These are phyloP conservation scores for Darksidea phi DNA, from an alignment of 495 filamentous ascomycete genomes.

Conservation along the genomic window DNA sequence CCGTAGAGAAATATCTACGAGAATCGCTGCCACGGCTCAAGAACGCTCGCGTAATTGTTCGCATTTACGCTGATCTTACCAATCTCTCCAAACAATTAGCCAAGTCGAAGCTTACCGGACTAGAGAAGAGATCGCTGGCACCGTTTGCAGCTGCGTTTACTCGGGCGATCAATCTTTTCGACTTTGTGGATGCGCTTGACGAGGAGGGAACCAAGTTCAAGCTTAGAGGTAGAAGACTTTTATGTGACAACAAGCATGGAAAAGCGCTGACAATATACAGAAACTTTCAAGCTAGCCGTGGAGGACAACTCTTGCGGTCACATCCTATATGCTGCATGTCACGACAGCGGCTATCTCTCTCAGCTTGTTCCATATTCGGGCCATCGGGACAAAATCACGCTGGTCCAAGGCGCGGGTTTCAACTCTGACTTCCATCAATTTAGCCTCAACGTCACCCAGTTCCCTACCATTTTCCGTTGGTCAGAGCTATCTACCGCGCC, in stretches of 20 bases:
- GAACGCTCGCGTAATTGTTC: conserved; percentile 59
- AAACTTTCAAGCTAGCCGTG: conserved; percentile 57
- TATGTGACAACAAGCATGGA: not conserved
- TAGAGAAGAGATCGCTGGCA: conserved; percentile 54
- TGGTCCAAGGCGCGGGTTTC: conserved; percentile 46
- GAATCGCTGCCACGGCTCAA: conserved; percentile 34
- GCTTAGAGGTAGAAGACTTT: conserved; percentile 45
- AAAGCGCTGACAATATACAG: conserved; percentile 43
- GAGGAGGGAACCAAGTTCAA: conserved; percentile 62
- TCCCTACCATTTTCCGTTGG: conserved; percentile 37
- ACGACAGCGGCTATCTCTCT: conserved; percentile 60
- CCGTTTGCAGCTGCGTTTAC: conserved; percentile 57
- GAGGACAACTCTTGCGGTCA: conserved; percentile 65
- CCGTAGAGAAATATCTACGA: conserved; percentile 52
- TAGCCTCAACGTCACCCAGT: conserved; percentile 37
- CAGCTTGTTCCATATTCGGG: conserved; percentile 52
- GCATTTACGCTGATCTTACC: conserved; percentile 59
- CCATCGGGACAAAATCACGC: conserved; percentile 49
- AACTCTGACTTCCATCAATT: conserved; percentile 37
- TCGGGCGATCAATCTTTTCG: conserved; percentile 57
- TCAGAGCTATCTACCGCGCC: conserved; percentile 12
- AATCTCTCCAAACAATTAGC: conserved; percentile 53
- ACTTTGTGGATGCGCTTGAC: conserved; percentile 59
- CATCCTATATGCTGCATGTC: conserved; percentile 64
- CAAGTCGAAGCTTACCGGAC: conserved; percentile 49